Percentiles rank a stretch among this genome's conserved stretches.
Conservation (phyloP, 768 basidiomycete species). For the Mycena albidolilacea region DNA sequence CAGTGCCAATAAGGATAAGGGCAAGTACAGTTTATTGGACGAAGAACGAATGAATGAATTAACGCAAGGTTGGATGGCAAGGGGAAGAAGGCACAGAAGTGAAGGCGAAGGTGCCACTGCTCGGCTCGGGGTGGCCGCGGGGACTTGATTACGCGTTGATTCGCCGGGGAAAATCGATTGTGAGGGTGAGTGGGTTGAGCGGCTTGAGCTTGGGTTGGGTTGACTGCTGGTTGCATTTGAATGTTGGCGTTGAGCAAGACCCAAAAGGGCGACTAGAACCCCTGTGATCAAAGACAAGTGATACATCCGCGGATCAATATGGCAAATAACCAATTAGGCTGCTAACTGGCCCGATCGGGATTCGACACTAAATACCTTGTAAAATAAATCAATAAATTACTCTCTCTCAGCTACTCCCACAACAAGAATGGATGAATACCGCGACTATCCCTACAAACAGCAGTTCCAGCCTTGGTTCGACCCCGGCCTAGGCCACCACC, state of each 20-base stretch:
- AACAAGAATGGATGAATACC: too few relatives aligned
- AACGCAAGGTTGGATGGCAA: neutral
- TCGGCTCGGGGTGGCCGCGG: neutral
- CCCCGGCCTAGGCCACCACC: too few relatives aligned
- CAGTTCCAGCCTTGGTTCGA: too few relatives aligned
- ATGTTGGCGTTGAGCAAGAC: neutral
- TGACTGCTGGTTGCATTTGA: neutral
- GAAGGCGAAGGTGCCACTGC: constrained; percentile 3
- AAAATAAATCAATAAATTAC: neutral
- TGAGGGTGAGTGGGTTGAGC: neutral
- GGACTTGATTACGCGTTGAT: constrained; percentile 21
- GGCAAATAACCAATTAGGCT: neutral
- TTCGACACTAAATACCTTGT: neutral
- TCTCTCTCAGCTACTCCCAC: neutral
- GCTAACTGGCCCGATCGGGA: too few relatives aligned
- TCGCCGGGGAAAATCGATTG: neutral
- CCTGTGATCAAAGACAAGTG: neutral
- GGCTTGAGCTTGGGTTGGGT: neutral
- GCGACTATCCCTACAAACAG: too few relatives aligned
- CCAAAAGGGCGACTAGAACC: too few relatives aligned
- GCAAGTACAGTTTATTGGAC: too few relatives aligned
- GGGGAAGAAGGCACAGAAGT: neutral
- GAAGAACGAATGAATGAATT: too few relatives aligned
- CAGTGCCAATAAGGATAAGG: too few relatives aligned
- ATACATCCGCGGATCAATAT: neutral